Base-by-base conservation (phyloP, 129 eudicot genomes). In the Pittosporum tobira region DNA sequence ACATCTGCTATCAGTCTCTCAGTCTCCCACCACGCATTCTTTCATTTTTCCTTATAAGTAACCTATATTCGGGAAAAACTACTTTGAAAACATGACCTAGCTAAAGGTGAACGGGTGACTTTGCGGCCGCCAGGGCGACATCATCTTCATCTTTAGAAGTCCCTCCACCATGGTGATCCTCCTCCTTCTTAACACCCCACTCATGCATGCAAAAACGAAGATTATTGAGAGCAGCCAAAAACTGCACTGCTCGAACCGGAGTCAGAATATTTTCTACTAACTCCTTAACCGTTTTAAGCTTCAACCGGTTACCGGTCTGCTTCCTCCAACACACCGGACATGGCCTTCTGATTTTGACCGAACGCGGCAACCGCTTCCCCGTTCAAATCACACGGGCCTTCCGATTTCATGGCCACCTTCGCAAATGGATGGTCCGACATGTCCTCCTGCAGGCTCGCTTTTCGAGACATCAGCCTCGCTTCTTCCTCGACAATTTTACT, bases 231-330 rank as follows among this genome's bases (percentile, higher is more conserved):
- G 68, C 64, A 19, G 59, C 72, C 14, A 75, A 34, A 19, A 69
- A 65, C 5, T 63, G 52, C 72, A 59, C 68, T 21, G 68, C 72
- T 27, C 70, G 75, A 55, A 19, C 8, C 26, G 81, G 76, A 3
- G 47, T 65, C 3, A 75, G 24, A 23, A 75, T 75, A 8, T 42
- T 14, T n/a, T n/a, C n/a, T 13, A 70, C 25, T 0, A 65, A n/a
- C 69, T 75, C 81, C 72, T 46, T 65, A 14, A 43, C 7, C 1
- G 81, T 65, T 0, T 19, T 16, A 31, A 64, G 25, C 42, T 76
- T 75, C 64, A 70, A 46, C 54, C 13, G 2, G 48, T 75, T 75
- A 22, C 54, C 13, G 2, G 48, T 75, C 80, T 16, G 75, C 80
- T 25, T 58, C 75, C 49, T 68, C 72, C 80, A 75, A n/a, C n/a